A percentile compares a stretch with the other conserved stretches of the same genome.
phyloP scores from a whole-genome alignment of 2,329 filamentous ascomycete species.

The Ceratocystis harringtonii region DNA sequence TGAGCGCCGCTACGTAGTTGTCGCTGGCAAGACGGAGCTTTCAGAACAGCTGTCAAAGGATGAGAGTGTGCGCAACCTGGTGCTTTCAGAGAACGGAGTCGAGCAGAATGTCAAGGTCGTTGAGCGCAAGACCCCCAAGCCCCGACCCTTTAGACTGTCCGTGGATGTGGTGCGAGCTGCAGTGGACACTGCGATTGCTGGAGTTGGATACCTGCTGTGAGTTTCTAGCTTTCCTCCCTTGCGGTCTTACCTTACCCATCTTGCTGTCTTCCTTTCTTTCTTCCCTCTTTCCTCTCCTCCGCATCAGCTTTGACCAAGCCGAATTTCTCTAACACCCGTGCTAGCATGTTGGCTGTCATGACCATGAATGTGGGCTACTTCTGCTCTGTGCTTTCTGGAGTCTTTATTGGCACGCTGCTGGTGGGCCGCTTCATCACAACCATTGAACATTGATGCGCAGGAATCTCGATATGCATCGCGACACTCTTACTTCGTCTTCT shows the following conservation, averaged over 20 bases:
- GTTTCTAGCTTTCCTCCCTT: constrained; percentile 25
- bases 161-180: constrained; percentile 61
- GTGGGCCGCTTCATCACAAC: constrained; percentile 49
- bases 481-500: not conserved
- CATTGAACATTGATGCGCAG: not conserved
- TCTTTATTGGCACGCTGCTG: constrained; percentile 73
- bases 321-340: constrained; percentile 9
- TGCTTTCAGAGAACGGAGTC: constrained; percentile 59
- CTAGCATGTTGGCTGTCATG: constrained; percentile 84
- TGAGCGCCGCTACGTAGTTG: constrained; percentile 60
- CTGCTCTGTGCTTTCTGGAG: constrained; percentile 59
- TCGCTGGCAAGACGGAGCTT: constrained; percentile 47
- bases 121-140: constrained; percentile 36
- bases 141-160: constrained; percentile 63
- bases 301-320: not conserved
- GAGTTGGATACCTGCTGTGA: constrained; percentile 73
- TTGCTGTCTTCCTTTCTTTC: not conserved
- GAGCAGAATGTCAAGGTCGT: constrained; percentile 71
- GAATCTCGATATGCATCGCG: not conserved
- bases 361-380: constrained; percentile 79
- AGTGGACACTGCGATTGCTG: constrained; percentile 57
- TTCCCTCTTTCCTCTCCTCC: not conserved
- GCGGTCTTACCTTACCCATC: not conserved
- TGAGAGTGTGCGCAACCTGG: constrained; percentile 47
- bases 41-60: constrained; percentile 45